These are phyloP conservation scores for Salix suchowensis DNA, from an alignment of 345 rosid genomes.

Conservation along the genomic window DNA sequence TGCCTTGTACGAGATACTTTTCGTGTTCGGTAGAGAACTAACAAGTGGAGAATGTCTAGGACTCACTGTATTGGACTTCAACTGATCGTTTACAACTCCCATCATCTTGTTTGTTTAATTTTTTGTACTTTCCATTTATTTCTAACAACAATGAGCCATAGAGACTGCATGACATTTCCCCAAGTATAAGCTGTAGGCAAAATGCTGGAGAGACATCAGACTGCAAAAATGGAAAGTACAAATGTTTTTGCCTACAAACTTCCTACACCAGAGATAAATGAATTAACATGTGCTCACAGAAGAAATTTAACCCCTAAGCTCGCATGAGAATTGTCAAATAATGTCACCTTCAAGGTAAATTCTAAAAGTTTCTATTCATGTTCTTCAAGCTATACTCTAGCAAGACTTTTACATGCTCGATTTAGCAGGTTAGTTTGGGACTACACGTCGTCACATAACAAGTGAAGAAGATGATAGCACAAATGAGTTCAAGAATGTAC, in stretches of 20 bases:
- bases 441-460: not conserved
- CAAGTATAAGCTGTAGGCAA: not conserved
- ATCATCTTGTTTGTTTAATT: not conserved
- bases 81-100: not conserved
- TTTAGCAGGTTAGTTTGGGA: not conserved
- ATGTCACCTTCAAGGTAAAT: not conserved
- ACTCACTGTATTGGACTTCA: not conserved
- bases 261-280: not conserved
- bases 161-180: not conserved
- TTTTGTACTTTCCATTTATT: not conserved
- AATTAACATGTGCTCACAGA: not conserved
- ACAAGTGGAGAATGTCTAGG: not conserved
- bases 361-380: not conserved
- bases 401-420: not conserved
- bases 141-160: not conserved
- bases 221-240: not conserved
- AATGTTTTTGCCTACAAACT: not conserved
- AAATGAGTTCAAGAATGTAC: conserved; percentile 35
- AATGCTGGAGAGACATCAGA: too few relatives aligned
- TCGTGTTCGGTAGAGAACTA: not conserved
- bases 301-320: not conserved
- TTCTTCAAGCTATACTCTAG: not conserved
- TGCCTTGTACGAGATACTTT: not conserved
- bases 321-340: not conserved
- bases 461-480: not conserved